Evolutionary conservation across 768 basidiomycete species (phyloP), one percentile per base, ranked within the genome.

Genomic region (Naganishia antarctica): DNA sequence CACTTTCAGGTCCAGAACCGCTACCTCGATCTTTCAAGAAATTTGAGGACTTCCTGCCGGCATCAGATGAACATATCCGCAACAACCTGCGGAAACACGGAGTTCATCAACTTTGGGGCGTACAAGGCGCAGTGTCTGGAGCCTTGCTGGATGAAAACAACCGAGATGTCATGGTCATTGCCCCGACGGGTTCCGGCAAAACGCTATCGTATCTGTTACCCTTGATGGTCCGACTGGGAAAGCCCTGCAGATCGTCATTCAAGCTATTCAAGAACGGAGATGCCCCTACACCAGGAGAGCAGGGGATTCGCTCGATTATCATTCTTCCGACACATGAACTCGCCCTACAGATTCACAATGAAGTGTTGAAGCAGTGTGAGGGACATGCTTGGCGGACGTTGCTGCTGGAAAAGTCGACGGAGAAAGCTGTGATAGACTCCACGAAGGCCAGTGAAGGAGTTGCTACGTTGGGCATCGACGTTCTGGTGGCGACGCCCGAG

Each of bases 121-220:
- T 76, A 15, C 73, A 74, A 50, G 69, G 70, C 26, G 68, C 72
- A 23, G 73, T 76, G 4, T 58, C 64, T 8, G 74, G 76, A 0
- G 68, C 68, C 26, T 12, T 75, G 29, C 43, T 78, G 46, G 66
- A 46, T 13, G 23, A 53, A 16, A 16, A 58, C 5, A 29, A 59
- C 3, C 85, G 89, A 63, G 94, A 99, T 77, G 81, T 96, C 25
- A 87, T 89, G 60, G 94, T 93, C 29, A 88, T 98, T 21, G 96
- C 96, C 0, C 96, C 96, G 0, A 99, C 96, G 5, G 96, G 96
- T 53, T 93, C 90, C 11, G 96, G 96, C 65, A 99, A 99, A 80
- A 99, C 96, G 0, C 81, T 97, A 6, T 84, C 92, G 0, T 99
- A 97, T 77, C 81, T 96, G 15, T 79, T 96, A 16, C 93, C 96